Base-by-base conservation (phyloP, 768 basidiomycete species). In the Russula vinacea region DNA sequence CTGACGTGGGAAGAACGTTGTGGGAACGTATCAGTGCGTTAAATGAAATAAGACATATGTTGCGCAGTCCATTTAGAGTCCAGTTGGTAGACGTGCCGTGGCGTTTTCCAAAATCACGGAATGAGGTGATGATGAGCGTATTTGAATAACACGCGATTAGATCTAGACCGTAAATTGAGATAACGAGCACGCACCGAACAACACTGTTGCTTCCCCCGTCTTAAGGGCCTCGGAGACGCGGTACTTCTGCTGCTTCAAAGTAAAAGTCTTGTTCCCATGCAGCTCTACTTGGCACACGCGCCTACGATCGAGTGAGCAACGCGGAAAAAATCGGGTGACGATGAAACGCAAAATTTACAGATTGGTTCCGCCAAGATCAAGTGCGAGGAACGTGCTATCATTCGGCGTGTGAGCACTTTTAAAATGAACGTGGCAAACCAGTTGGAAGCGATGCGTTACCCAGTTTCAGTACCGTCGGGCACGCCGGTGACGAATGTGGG, bases 331-430 rank as follows among this genome's bases (percentile, higher is more conserved):
- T 8, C 45, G 3, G 7, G 53, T 17, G 35, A 59, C 29, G 19
- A 24, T 32, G 17, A 9, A 32, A 29, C 14, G 39, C 29, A 3
- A 4, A 79, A 39, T 90, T 73, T 76, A 97, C 90, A 99, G 82
- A 74, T 99, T 99, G 26, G 97, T 99, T 61, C 97, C 97, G 45
- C 97, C 97, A 22, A 99, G 84, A 78, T 99, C 96, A 22, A 98
- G 82, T 5, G 97, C 95, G 58, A 98, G 84, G 76, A 97, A 99
- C 7, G 94, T 96, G 51, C 94, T 97, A 70, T 42, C 33, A 49
- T 42, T 24, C n/a, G 49, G 56, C 29, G 22, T 14, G 35, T 16
- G 16, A n/a, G 9, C 16, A 35, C 35, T 35, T n/a, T 10, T 35
- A 35, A 10, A 29, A 1, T 29, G 16, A 17, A 19, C 54, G 44